These are phyloP conservation scores for Coemansia sp. DNA, from an alignment of 192 early-diverging fungal species.

Conservation along the genomic window DNA sequence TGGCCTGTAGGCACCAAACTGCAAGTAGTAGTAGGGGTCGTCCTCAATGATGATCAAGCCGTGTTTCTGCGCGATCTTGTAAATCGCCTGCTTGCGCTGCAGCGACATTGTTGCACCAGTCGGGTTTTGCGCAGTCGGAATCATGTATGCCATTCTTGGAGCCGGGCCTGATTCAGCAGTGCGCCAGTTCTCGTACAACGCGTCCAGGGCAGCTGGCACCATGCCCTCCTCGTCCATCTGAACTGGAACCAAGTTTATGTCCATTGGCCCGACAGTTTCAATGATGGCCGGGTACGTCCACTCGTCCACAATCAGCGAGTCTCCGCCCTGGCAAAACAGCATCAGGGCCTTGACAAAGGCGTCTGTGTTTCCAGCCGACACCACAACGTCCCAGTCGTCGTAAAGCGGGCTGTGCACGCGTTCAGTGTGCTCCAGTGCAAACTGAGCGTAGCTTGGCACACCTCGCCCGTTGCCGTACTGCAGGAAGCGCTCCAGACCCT, in stretches of 20 bases:
- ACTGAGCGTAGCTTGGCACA: slow-evolving; percentile 40
- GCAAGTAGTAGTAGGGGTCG: slow-evolving; percentile 93
- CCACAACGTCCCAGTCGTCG: slow-evolving; percentile 62
- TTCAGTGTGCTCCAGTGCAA: slow-evolving; percentile 49
- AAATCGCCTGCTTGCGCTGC: slow-evolving; percentile 73
- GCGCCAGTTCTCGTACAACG: slow-evolving; percentile 31
- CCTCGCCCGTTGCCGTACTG: slow-evolving; percentile 64
- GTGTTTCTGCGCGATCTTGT: slow-evolving; percentile 69
- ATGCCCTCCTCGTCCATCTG: slow-evolving; percentile 62
- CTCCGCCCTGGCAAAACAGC: slow-evolving; percentile 57
- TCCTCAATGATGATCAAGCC: slow-evolving; percentile 88
- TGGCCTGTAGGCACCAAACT: slow-evolving; percentile 51
- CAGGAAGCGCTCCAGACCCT: slow-evolving; percentile 53
- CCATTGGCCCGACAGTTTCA: slow-evolving; percentile 53
- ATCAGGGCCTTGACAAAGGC: slow-evolving; percentile 56
- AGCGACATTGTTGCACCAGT: slow-evolving; percentile 77
- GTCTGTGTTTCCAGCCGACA: slow-evolving; percentile 61
- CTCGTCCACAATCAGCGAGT: slow-evolving; percentile 59
- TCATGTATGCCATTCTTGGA: slow-evolving; percentile 62
- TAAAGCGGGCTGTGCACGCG: slow-evolving; percentile 53
- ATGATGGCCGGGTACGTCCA: slow-evolving; percentile 63
- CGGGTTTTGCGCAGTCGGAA: slow-evolving; percentile 88
- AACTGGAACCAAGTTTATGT: slow-evolving; percentile 48
- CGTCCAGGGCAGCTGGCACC: slow-evolving; percentile 56
- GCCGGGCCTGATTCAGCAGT: slow-evolving; percentile 30